These are phyloP conservation scores for Vitis hybrid DNA, from an alignment of 177 flowering plant genomes.

Conservation along the genomic window DNA sequence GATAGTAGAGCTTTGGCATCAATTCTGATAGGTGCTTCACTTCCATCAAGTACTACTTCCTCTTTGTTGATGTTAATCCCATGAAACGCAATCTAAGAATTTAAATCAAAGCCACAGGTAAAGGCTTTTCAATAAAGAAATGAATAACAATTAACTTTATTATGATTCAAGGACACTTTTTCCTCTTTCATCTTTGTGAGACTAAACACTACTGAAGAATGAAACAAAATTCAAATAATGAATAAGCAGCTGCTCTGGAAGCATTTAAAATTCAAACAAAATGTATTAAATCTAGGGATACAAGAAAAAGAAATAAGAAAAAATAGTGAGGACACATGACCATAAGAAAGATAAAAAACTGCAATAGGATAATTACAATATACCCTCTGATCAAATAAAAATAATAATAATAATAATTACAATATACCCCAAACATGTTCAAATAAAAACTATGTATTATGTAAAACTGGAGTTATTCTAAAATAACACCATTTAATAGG, in stretches of 20 bases:
- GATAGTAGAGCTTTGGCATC: slow-evolving; percentile 68
- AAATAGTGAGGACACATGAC: too few relatives aligned
- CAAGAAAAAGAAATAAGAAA: neutral
- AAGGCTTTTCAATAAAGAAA: neutral
- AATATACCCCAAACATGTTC: neutral
- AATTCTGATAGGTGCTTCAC: slow-evolving; percentile 84
- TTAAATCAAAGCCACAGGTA: slow-evolving; percentile 8
- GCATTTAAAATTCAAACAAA: neutral
- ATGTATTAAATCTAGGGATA: neutral
- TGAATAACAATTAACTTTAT: neutral
- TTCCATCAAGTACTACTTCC: slow-evolving; percentile 82
- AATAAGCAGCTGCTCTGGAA: neutral
- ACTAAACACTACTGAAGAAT: neutral
- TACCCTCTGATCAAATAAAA: too few relatives aligned
- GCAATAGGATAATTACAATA: neutral
- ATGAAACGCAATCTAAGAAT: slow-evolving; percentile 72
- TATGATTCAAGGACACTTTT: neutral
- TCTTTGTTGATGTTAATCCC: slow-evolving; percentile 69
- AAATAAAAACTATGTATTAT: neutral
- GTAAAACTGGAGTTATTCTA: too few relatives aligned
- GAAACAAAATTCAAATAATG: neutral
- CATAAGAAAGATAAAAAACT: neutral
- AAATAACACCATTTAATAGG: too few relatives aligned
- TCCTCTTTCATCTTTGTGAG: neutral
- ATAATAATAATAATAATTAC: too few relatives aligned